phyloP scores from a whole-genome alignment of 2,329 filamentous ascomycete genomes.

The Tolypocladium album region DNA sequence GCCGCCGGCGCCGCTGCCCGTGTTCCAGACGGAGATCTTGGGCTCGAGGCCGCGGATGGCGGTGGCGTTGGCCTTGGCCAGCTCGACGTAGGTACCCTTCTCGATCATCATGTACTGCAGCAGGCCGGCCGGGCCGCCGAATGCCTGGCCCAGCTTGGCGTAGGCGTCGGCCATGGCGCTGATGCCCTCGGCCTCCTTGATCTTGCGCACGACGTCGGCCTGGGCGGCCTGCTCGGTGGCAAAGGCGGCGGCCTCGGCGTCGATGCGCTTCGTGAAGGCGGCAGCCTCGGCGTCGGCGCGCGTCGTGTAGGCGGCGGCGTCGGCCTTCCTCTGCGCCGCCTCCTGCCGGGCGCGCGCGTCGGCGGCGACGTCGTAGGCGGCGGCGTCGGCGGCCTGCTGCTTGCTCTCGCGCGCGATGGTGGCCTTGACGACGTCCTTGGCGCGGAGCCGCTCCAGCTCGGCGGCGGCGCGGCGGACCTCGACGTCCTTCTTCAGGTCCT shows the following conservation, averaged over 20 bases:
- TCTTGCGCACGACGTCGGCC: conserved; percentile 45
- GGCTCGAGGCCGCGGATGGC: conserved; percentile 70
- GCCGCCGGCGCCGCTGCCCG: conserved; percentile 39
- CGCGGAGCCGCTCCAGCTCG: conserved; percentile 70
- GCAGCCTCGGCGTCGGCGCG: conserved; percentile 40
- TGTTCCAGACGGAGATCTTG: conserved; percentile 90
- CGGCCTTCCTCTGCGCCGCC: conserved; percentile 38
- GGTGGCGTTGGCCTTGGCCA: conserved; percentile 67
- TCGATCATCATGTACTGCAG: conserved; percentile 84
- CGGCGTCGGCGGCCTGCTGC: conserved; percentile 57
- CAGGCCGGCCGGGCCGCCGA: conserved; percentile 69
- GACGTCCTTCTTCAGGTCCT: conserved; percentile 69
- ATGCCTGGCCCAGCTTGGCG: conserved; percentile 55
- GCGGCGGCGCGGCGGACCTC: conserved; percentile 68
- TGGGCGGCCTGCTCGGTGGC: conserved; percentile 41
- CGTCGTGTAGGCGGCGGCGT: conserved; percentile 40
- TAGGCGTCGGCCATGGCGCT: conserved; percentile 74
- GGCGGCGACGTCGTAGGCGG: conserved; percentile 53
- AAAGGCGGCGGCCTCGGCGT: conserved; percentile 29
- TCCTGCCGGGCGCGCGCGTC: conserved; percentile 47
- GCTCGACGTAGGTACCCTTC: conserved; percentile 64
- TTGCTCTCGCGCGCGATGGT: conserved; percentile 56
- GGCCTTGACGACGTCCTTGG: conserved; percentile 68
- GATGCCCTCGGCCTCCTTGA: conserved; percentile 69
- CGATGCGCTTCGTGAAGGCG: conserved; percentile 37